These are phyloP conservation scores for Colletotrichum filicis DNA, from an alignment of 2,329 filamentous ascomycete genomes.

Conservation along the genomic window DNA sequence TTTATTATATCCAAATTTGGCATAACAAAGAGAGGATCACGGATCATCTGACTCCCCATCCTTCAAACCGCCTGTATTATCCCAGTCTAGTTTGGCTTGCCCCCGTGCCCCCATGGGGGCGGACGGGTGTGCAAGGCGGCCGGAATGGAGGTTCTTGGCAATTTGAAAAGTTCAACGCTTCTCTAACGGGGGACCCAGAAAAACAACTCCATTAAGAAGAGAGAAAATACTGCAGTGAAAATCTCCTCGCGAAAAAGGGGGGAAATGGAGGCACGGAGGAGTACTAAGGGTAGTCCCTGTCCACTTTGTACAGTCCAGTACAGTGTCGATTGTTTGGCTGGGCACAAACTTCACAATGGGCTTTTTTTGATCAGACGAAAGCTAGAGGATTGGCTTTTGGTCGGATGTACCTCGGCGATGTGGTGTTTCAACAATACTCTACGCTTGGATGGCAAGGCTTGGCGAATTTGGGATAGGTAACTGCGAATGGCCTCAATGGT, in stretches of 20 bases:
- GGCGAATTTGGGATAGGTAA: not conserved
- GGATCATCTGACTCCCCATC: not conserved
- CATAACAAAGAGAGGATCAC: not conserved
- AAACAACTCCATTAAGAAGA: not conserved
- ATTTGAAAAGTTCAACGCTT: not conserved
- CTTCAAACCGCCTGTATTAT: not conserved
- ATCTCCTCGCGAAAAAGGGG: not conserved
- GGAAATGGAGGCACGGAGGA: not conserved
- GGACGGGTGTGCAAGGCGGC: not conserved
- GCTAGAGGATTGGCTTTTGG: not conserved
- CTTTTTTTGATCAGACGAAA: not conserved
- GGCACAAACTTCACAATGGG: not conserved
- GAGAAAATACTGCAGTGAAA: not conserved
- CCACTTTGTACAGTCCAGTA: not conserved
- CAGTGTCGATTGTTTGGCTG: not conserved
- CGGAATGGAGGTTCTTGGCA: slow-evolving; percentile 4
- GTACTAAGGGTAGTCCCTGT: not conserved
- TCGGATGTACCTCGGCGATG: not conserved
- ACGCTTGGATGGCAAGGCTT: not conserved
- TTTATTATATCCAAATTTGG: not conserved
- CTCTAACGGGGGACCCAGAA: not conserved
- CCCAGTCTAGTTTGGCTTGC: not conserved
- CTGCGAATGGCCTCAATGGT: not conserved
- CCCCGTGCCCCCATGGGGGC: not conserved
- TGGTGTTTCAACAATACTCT: not conserved